Percentiles rank a stretch among this genome's conserved stretches.
Evolutionary conservation across 768 basidiomycete species (phyloP).

Genomic region (Ramaria sp.): DNA sequence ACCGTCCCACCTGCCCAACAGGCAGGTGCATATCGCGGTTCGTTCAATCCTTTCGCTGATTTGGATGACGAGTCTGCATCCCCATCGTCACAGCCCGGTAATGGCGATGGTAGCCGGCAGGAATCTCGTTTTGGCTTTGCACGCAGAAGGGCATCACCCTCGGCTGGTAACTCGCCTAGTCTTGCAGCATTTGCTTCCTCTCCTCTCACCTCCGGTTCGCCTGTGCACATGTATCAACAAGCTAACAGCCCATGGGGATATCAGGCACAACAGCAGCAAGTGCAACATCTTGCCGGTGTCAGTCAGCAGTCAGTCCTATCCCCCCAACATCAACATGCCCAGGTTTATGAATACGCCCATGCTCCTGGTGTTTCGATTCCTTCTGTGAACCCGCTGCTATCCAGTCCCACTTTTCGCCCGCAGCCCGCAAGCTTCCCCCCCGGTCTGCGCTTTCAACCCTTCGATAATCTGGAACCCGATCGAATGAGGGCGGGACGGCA

Average conservation of each 20-base stretch:
- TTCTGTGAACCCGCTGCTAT: background rate
- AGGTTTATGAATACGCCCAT: slow-evolving; percentile 3
- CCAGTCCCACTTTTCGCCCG: slow-evolving; percentile 1
- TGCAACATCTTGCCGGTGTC: background rate
- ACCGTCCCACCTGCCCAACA: slow-evolving; percentile 18
- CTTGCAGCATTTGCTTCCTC: slow-evolving; percentile 1
- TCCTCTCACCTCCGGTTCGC: background rate
- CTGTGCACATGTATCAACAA: background rate
- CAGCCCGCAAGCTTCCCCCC: background rate
- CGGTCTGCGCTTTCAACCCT: slow-evolving; percentile 1
- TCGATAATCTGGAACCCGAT: background rate
- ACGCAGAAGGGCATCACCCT: slow-evolving; percentile 29
- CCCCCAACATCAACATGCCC: background rate
- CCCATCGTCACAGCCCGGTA: slow-evolving; percentile 29
- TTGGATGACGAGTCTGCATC: slow-evolving; percentile 34
- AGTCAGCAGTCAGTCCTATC: background rate
- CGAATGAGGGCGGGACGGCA: background rate
- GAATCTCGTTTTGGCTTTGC: slow-evolving; percentile 79
- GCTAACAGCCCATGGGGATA: slow-evolving; percentile 3
- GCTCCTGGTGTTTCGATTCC: background rate
- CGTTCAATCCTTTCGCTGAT: slow-evolving; percentile 69
- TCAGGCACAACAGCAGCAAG: background rate
- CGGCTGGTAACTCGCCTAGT: slow-evolving; percentile 1
- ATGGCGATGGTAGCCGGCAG: slow-evolving; percentile 52
- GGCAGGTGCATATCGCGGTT: background rate